A percentile compares a stretch with the other conserved stretches of the same genome.
Conservation (phyloP, 2,329 filamentous ascomycete species). For the Tolypocladium tundrense region DNA sequence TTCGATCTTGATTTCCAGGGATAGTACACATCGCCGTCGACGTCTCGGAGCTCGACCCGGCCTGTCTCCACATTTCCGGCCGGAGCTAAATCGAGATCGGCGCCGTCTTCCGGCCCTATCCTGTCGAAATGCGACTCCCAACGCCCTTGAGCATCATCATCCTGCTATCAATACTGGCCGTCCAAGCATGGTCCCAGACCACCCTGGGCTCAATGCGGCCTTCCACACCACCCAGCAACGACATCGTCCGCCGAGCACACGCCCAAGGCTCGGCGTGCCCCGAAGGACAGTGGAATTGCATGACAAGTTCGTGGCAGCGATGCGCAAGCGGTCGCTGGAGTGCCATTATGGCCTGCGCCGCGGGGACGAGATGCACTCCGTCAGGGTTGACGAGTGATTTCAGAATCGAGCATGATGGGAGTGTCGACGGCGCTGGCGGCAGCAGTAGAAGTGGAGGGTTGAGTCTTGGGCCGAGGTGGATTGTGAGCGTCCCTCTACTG, state of each 20-base stretch:
- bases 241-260: constrained; percentile 13
- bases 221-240: neutral
- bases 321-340: constrained; percentile 39
- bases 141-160: neutral
- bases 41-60: neutral
- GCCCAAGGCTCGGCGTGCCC: constrained; percentile 28
- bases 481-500: neutral
- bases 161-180: neutral
- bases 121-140: neutral
- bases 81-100: neutral
- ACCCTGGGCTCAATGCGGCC: neutral
- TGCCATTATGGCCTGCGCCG: constrained; percentile 28
- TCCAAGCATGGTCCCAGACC: neutral
- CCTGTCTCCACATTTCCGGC: neutral
- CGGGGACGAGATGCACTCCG: constrained; percentile 35
- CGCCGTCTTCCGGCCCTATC: neutral
- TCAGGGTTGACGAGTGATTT: constrained; percentile 30
- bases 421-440: constrained; percentile 3
- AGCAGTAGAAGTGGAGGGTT: neutral
- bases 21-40: neutral
- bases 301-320: constrained; percentile 37
- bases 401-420: constrained; percentile 20
- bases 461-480: neutral
- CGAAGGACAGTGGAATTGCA: constrained; percentile 47
- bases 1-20: neutral